These are phyloP conservation scores for Arabidopsis arenosa DNA, from an alignment of 345 rosid species.

Conservation along the genomic window DNA sequence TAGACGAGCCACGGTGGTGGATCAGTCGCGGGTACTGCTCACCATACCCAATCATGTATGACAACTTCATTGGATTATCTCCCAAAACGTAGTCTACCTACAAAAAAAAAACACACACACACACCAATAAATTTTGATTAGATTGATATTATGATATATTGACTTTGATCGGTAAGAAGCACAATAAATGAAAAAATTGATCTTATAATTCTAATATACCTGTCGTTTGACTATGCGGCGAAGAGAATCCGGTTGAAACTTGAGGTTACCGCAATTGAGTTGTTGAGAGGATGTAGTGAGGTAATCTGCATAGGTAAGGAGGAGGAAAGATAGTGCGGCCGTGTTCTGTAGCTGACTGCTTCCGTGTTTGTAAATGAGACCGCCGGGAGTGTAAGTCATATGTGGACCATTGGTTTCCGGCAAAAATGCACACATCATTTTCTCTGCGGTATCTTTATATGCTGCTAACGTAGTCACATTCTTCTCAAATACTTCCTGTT, in stretches of 20 bases:
- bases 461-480: constrained; percentile 53
- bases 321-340: constrained; percentile 76
- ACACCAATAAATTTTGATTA: not conserved
- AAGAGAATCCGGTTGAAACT: constrained; percentile 55
- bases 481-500: constrained; percentile 69
- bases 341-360: constrained; percentile 90
- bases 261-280: constrained; percentile 59
- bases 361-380: constrained; percentile 81
- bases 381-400: constrained; percentile 75
- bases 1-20: constrained; percentile 87
- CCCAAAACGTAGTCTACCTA: constrained; percentile 80
- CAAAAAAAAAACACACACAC: not conserved
- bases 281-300: constrained; percentile 69
- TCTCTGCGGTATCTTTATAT: constrained; percentile 75
- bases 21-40: constrained; percentile 65
- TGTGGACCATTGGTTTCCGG: constrained; percentile 70
- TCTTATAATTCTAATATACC: constrained; percentile 17
- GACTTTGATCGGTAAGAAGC: not conserved
- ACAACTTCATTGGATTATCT: constrained; percentile 75
- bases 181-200: not conserved
- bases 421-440: constrained; percentile 78
- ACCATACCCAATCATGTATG: constrained; percentile 93
- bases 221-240: constrained; percentile 79
- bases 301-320: constrained; percentile 80
- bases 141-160: not conserved